A percentile compares a stretch with the other conserved stretches of the same genome.
Conservation (phyloP, 441 rosid species). For the Erodium trifolium region DNA sequence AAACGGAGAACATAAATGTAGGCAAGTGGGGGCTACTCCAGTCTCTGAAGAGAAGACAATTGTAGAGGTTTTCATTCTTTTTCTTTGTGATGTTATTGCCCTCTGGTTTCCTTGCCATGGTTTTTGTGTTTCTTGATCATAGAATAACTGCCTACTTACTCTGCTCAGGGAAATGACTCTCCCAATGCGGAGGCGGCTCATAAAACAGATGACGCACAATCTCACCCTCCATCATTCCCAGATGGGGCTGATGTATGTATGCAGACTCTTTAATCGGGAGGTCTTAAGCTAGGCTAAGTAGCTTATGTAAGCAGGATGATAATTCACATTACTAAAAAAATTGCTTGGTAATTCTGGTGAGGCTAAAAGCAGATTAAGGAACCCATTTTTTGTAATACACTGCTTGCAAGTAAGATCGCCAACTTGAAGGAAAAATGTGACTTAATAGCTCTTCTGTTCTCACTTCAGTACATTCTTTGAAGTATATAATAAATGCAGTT, state of each 20-base stretch:
- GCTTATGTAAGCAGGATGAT: not conserved
- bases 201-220: slow-evolving; percentile 17
- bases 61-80: slow-evolving; percentile 28
- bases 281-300: not conserved
- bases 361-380: not conserved
- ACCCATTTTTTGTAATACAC: not conserved
- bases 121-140: not conserved
- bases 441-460: not conserved
- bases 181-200: slow-evolving; percentile 19
- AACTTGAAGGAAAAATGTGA: not conserved
- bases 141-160: slow-evolving; percentile 7
- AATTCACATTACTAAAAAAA: not conserved
- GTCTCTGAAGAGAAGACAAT: slow-evolving; percentile 34
- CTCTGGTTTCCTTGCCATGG: not conserved
- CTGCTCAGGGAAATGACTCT: slow-evolving; percentile 32
- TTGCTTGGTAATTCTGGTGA: not conserved
- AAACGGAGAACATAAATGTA: slow-evolving; percentile 56
- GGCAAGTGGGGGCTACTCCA: slow-evolving; percentile 17
- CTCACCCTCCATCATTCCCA: slow-evolving; percentile 16
- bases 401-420: not conserved
- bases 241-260: slow-evolving; percentile 32
- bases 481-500: not conserved
- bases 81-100: slow-evolving; percentile 7
- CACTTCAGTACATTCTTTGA: not conserved
- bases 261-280: not conserved